Evolutionary conservation across 805 yeast genomes (phyloP), one percentile per base, ranked within the genome.

Genomic region (Dipodascus albidus): DNA sequence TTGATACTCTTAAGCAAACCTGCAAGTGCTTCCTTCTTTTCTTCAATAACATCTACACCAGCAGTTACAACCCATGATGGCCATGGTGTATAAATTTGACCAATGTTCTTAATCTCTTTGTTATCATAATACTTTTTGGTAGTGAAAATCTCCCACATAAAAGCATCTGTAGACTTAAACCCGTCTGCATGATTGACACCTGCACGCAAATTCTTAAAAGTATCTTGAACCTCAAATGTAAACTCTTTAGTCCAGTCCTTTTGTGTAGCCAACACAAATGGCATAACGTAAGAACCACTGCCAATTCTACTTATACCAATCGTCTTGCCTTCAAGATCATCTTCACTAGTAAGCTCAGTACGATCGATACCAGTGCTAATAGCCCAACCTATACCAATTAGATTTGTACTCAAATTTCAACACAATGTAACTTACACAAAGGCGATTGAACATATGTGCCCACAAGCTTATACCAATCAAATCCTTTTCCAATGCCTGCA

Each of bases 91-190:
- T 85, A 86, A 54, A 89, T 88, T 59, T 85, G 87, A 15, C 96
- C 97, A 56, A 89, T 81, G 59, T 78, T 73, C 69, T 85, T 87
- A 69, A 90, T 82, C 61, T 88, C 96, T 20, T 79, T 77, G 53
- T 70, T 76, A 62, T 87, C 96, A 66, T 85, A 87, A 70, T 86
- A 89, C 65, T 79, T 80, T 64, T 89, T 89, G 33, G 90, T 81
- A 1, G 97, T 89, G 72, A 89, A 89, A 68, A 85, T 78, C 64
- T 89, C 97, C 97, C 97, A 89, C 96, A 90, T 85, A 68, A 89
- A 89, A 1, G 91, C 95, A 64, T 89, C 96, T 35, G 83, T 74
- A 20, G 74, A 65, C 27, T 66, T 67, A 21, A 75, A 73, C 2
- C 65, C 71, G 11, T 67, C 74, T 55, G 68, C 70, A 59, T 70